Evolutionary conservation across 1,139 yeast species (phyloP).

Genomic region (Geotrichum carabidarum): DNA sequence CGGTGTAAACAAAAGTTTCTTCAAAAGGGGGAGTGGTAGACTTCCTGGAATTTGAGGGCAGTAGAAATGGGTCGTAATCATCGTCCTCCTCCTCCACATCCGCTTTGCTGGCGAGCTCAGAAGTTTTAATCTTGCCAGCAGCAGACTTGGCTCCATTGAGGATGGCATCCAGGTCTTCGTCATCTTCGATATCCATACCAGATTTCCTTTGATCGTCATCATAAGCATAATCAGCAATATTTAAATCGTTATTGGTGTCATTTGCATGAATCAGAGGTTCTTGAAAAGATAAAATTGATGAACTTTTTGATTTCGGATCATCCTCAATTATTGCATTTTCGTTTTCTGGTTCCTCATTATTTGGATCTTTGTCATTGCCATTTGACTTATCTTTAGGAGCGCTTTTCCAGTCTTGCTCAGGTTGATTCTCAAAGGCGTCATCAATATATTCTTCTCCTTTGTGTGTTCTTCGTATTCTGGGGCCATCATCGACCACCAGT

Average conservation of each 20-base stretch:
- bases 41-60: background rate
- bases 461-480: conserved; percentile 70
- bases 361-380: conserved; percentile 12
- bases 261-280: background rate
- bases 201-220: conserved; percentile 37
- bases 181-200: conserved; percentile 27
- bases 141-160: conserved; percentile 27
- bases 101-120: background rate
- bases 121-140: background rate
- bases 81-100: conserved; percentile 5
- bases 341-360: conserved; percentile 18
- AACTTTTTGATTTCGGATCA: conserved; percentile 14
- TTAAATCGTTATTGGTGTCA: background rate
- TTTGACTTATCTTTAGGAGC: conserved; percentile 12
- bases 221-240: conserved; percentile 22
- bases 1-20: conserved; percentile 46
- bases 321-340: conserved; percentile 20
- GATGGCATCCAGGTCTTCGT: conserved; percentile 38
- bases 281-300: background rate
- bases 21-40: background rate
- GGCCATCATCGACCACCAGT: conserved; percentile 50
- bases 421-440: conserved; percentile 40
- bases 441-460: conserved; percentile 84
- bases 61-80: conserved; percentile 16
- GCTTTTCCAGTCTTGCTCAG: conserved; percentile 16